Base-by-base conservation (phyloP, 2,329 filamentous ascomycete genomes). In the Cryphonectria japonica region DNA sequence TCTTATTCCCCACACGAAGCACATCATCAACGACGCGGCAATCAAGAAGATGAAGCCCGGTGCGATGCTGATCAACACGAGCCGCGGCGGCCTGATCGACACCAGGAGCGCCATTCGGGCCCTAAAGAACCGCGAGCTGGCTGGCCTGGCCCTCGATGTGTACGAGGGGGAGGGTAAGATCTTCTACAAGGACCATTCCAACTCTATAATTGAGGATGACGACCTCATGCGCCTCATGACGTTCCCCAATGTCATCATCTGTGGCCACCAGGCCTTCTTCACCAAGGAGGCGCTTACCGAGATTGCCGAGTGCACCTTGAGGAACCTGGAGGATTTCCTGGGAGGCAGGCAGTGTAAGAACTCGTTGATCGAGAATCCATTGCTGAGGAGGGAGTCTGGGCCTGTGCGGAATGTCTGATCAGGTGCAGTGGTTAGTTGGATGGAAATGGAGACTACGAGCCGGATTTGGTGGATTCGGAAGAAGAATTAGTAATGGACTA, bases 251-350 rank as follows among this genome's bases (percentile, higher is more conserved):
- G 90, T 91, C 3, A 78, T 92, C 61, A 81, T 92, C 71, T 90
- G 86, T 73, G 89, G 90, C 0, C 90, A 92, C 75, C 90, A 92
- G 81, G 90, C 88, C 1, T 92, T 92, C 80, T 90, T 92, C 75
- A 92, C 90, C 6, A 81, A 86, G 46, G 89, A 92, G 79, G 90
- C 90, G 0, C 79, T 92, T 65, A 81, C 82, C 9, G 89, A 91
- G 79, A 92, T 92, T 75, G 85, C 89, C 1, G 84, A 86, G 62
- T 86, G 83, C 67, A 91, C 89, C 1, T 75, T 91, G 72, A 79
- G 80, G 69, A 92, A 91, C 77, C 76, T 90, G 3, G 81, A 82
- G 39, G 84, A 87, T 72, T 85, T 85, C 26, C 75, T 78, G 34
- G 73, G 71, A 13, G 76, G 73, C 0, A 76, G 76, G 22, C 77